These are phyloP conservation scores for Cyanophora paradoxa DNA, from an alignment of 78 protist species.

Conservation along the genomic window DNA sequence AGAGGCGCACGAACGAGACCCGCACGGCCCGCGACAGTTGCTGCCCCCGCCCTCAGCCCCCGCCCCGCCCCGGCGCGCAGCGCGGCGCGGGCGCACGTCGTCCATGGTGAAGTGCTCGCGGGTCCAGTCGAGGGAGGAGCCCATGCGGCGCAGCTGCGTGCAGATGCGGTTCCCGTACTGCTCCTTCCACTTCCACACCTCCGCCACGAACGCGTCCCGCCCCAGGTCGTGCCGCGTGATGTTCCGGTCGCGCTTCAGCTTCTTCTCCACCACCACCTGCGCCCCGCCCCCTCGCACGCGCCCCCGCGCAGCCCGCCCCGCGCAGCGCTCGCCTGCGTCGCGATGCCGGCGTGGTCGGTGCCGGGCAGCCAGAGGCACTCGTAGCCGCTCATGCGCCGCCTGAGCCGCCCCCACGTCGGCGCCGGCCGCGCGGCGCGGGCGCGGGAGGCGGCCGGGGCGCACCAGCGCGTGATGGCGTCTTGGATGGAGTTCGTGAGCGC, in stretches of 20 bases:
- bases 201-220: slow-evolving; percentile 82
- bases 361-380: slow-evolving; percentile 67
- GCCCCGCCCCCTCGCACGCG: too few species aligned
- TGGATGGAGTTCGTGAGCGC: slow-evolving; percentile 76
- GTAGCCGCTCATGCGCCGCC: slow-evolving; percentile 55
- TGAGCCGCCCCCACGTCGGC: too few species aligned
- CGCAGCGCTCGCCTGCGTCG: slow-evolving; percentile 52
- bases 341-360: slow-evolving; percentile 78
- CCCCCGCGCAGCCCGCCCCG: too few species aligned
- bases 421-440: too few species aligned
- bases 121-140: slow-evolving; percentile 95
- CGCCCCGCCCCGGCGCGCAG: too few species aligned
- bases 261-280: slow-evolving; percentile 91
- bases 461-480: slow-evolving; percentile 47
- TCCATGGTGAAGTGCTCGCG: slow-evolving; percentile 96
- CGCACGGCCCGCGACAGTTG: slow-evolving; percentile 57
- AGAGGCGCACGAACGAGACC: slow-evolving; percentile 85
- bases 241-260: slow-evolving; percentile 45
- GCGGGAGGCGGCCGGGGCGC: too few species aligned
- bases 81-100: slow-evolving; percentile 18
- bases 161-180: slow-evolving; percentile 73
- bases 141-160: slow-evolving; percentile 80
- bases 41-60: too few species aligned
- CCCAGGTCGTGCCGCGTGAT: slow-evolving; percentile 75
- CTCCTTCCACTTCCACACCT: slow-evolving; percentile 93